phyloP scores from a whole-genome alignment of 345 rosid species.

The Orychophragmus violaceus region DNA sequence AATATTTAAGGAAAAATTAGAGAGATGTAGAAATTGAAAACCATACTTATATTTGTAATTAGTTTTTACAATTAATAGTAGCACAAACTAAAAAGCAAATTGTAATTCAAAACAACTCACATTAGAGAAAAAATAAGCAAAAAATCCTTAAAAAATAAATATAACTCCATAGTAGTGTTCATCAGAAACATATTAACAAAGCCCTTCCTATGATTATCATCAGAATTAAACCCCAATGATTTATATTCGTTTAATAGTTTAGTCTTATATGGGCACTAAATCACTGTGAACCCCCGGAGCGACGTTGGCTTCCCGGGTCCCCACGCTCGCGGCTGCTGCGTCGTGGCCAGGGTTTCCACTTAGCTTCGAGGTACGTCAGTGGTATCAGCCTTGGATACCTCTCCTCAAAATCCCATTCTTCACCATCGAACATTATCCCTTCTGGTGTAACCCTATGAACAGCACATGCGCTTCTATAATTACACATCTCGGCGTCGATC shows the following conservation, averaged over 20 bases:
- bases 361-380: slow-evolving; percentile 13
- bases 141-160: neutral
- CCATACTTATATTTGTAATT: neutral
- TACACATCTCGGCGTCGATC: slow-evolving; percentile 26
- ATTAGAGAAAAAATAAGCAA: neutral
- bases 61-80: neutral
- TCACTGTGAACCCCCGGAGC: slow-evolving; percentile 14
- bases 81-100: neutral
- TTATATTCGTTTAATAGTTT: neutral
- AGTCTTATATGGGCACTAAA: slow-evolving; percentile 6
- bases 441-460: slow-evolving; percentile 19
- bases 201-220: neutral
- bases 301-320: neutral
- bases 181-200: neutral
- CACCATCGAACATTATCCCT: slow-evolving; percentile 24
- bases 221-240: slow-evolving; percentile 2
- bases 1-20: too few relatives aligned
- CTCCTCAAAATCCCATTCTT: slow-evolving; percentile 27
- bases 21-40: neutral
- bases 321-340: neutral
- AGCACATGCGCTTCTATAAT: slow-evolving; percentile 1
- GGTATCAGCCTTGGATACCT: slow-evolving; percentile 22
- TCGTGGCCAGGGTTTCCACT: slow-evolving; percentile 30
- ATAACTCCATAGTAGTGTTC: neutral
- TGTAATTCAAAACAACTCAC: neutral